Percentiles rank a stretch among this genome's conserved stretches.
Evolutionary conservation across 768 basidiomycete species (phyloP).

Genomic region (Boletellus ananiceps): DNA sequence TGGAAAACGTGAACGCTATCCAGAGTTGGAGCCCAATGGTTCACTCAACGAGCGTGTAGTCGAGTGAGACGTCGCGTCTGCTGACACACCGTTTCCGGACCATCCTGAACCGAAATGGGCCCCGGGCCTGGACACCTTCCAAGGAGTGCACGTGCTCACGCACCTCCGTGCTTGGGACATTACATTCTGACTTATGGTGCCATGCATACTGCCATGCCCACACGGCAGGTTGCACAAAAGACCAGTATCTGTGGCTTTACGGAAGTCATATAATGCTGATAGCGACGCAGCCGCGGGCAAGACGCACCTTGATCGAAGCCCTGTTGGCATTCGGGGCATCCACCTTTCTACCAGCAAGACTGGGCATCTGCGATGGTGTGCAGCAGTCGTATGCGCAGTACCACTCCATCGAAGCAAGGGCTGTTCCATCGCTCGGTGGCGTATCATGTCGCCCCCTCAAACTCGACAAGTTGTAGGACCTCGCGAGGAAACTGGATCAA

Average conservation of each 20-base stretch:
- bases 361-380: neutral
- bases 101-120: too few species aligned
- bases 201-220: too few species aligned
- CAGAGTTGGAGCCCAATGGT: constrained; percentile 15
- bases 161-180: too few species aligned
- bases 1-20: too few species aligned
- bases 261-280: too few species aligned
- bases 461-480: constrained; percentile 19
- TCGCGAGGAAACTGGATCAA: constrained; percentile 22
- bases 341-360: neutral
- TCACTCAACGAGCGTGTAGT: constrained; percentile 21
- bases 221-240: too few species aligned
- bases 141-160: too few species aligned
- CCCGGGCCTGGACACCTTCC: too few species aligned
- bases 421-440: constrained; percentile 22
- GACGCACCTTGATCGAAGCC: constrained; percentile 30
- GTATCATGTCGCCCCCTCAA: constrained; percentile 20
- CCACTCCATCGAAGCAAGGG: constrained; percentile 15
- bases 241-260: too few species aligned
- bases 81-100: constrained; percentile 4
- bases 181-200: constrained; percentile 26
- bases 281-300: too few species aligned
- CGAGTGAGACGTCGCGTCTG: constrained; percentile 22
- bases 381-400: constrained; percentile 27
- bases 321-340: constrained; percentile 12